Evolutionary conservation across 164 flowering plant genomes (phyloP), one percentile per base, ranked within the genome.

Genomic region (Vitis rotundifolia): DNA sequence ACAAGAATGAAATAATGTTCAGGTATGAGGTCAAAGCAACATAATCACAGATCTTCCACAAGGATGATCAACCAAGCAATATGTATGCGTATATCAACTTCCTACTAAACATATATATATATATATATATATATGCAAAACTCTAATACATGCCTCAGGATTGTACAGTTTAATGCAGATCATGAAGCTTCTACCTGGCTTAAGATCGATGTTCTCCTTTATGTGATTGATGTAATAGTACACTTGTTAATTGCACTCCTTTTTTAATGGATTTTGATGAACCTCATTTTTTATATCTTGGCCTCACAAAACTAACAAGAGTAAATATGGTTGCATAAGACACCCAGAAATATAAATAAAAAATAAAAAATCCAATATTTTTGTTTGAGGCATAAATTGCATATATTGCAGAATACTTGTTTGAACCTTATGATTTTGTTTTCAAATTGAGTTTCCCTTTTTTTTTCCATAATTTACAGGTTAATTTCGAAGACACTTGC

Each of bases 401-500:
- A 22, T 22, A 22, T 22, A 22, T 22, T 37, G 29, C 14, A 14
- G 59, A 49, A 61, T 15, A 13, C 15, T 12, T 22, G 1, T 16
- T 10, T 15, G 44, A 10, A 11, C 47, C n/a, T 52, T 15, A 10
- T 18, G 51, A n/a, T 61, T 26, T 12, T 15, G 16, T 22, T 44
- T 67, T 13, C 54, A 11, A 1, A 9, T 67, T 13, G 29, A 19
- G n/a, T 26, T 22, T 53, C 59, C 47, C 13, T 50, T 28, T 26
- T 61, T 19, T 26, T 59, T 67, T 61, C 44, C 7, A 0, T 37
- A 37, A 37, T 55, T 51, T 58, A n/a, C 86, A 96, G 99, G 90
- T 96, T 53, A 96, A 90, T 76, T 96, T 93, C 89, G 99, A 96
- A 79, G 99, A 96, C 75, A 88, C 99, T 12, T 93, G 97, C 88